Evolutionary conservation across 139 green algal species (phyloP).

Genomic region (Mychonastes homosphaera): DNA sequence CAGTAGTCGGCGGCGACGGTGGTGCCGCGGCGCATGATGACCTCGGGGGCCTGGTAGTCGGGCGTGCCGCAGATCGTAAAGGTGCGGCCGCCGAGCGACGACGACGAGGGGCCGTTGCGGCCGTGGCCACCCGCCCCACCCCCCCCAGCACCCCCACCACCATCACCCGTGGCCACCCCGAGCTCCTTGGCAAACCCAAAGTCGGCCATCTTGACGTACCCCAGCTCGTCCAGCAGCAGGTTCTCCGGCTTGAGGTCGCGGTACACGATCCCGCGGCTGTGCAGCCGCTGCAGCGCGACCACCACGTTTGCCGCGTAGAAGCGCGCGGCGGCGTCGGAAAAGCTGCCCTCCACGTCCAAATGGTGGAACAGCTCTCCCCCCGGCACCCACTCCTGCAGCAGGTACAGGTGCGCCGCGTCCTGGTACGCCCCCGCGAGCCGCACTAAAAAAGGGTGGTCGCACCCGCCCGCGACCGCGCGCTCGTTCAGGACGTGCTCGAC

Average conservation of each 20-base stretch:
- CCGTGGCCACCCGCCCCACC: no score
- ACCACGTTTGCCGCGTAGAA: constrained; percentile 71
- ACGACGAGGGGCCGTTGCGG: no score
- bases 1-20: constrained; percentile 66
- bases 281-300: constrained; percentile 57
- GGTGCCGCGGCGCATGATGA: constrained; percentile 67
- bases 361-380: constrained; percentile 72
- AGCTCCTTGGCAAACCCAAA: constrained; percentile 77
- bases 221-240: constrained; percentile 59
- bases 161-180: no score
- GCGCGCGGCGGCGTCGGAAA: constrained; percentile 43
- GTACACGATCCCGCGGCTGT: constrained; percentile 61
- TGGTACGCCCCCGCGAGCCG: constrained; percentile 52
- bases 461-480: constrained; percentile 44
- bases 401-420: constrained; percentile 49
- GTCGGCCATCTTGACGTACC: constrained; percentile 74
- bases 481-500: constrained; percentile 70
- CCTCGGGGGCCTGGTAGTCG: constrained; percentile 66
- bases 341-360: constrained; percentile 47
- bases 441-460: constrained; percentile 48
- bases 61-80: constrained; percentile 80
- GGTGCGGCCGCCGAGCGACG: constrained; percentile 46
- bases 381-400: constrained; percentile 62
- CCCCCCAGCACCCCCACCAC: no score
- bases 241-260: constrained; percentile 80